phyloP scores from a whole-genome alignment of 208 protist genomes.

The Acanthamoeba triangularis region DNA sequence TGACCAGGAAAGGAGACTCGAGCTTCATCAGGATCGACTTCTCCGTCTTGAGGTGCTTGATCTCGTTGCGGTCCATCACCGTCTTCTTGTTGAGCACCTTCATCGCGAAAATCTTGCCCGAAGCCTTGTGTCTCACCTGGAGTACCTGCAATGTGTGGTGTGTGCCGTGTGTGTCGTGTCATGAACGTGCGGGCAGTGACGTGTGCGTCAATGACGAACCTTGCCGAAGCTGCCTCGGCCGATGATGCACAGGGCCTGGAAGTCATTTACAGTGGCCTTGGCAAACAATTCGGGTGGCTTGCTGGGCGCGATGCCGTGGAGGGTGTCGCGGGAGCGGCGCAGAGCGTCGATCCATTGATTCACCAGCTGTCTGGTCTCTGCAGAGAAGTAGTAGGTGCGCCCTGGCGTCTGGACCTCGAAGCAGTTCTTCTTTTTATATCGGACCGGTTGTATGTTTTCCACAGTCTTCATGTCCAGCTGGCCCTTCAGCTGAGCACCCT shows the following conservation, averaged over 20 bases:
- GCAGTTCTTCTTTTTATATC: background rate
- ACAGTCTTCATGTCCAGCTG: background rate
- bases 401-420: background rate
- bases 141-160: too few species aligned
- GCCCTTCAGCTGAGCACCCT: background rate
- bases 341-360: background rate
- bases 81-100: slow-evolving; percentile 91
- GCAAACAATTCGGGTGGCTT: background rate
- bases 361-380: background rate
- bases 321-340: background rate
- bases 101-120: slow-evolving; percentile 90
- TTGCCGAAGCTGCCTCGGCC: slow-evolving; percentile 37
- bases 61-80: slow-evolving; percentile 84
- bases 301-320: background rate
- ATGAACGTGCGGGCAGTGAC: too few species aligned
- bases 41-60: slow-evolving; percentile 89
- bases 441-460: background rate
- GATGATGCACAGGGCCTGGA: background rate
- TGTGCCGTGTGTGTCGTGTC: too few species aligned
- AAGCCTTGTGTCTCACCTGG: slow-evolving; percentile 88
- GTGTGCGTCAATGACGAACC: background rate
- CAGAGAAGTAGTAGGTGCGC: slow-evolving; percentile 21
- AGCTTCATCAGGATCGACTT: slow-evolving; percentile 86
- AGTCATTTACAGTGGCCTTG: background rate
- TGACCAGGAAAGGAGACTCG: slow-evolving; percentile 92